A percentile compares a stretch with the other conserved stretches of the same genome.
Conservation (phyloP, 2,329 filamentous ascomycete genomes). For the Colletotrichum coccodes region DNA sequence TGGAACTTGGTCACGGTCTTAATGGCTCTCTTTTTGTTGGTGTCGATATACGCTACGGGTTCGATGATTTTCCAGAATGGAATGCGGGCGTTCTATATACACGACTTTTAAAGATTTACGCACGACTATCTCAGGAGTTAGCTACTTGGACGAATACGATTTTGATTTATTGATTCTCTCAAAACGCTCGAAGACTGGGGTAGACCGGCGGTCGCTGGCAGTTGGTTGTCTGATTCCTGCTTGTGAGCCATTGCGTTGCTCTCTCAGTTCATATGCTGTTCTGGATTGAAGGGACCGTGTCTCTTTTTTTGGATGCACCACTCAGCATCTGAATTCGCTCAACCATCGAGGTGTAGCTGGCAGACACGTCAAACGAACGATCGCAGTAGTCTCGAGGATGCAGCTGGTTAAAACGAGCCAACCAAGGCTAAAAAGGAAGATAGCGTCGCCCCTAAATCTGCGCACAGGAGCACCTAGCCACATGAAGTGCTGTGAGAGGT, state of each 20-base stretch:
- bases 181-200: neutral
- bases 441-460: neutral
- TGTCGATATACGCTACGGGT: neutral
- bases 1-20: neutral
- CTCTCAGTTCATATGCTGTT: too few species aligned
- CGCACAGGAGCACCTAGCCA: neutral
- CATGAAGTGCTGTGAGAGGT: neutral
- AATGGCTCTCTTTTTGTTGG: neutral
- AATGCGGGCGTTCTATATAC: conserved; percentile 9
- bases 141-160: neutral
- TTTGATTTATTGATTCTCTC: too few species aligned
- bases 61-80: neutral
- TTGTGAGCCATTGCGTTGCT: too few species aligned
- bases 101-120: neutral
- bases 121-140: neutral
- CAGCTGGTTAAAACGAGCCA: neutral
- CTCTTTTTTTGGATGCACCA: too few species aligned
- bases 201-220: too few species aligned
- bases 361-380: neutral
- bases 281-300: neutral
- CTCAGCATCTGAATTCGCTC: neutral
- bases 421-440: too few species aligned
- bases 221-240: too few species aligned
- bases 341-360: neutral
- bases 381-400: neutral